These are phyloP conservation scores for Aureobasidium sp. DNA, from an alignment of 2,329 filamentous ascomycete species.

Conservation along the genomic window DNA sequence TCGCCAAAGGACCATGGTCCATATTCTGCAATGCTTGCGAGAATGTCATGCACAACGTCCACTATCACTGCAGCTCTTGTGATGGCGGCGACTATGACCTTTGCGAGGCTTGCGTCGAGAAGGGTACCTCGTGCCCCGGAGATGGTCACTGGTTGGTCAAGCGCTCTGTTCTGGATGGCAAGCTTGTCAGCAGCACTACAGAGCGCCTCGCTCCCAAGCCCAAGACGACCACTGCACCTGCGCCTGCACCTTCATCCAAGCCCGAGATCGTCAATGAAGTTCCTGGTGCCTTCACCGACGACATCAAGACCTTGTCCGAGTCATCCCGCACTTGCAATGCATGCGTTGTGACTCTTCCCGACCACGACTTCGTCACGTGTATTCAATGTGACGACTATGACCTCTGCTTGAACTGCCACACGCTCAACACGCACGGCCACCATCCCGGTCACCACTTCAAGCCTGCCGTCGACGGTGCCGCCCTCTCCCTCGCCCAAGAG, in stretches of 20 bases:
- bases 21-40: constrained; percentile 95
- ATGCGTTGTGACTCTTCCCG: constrained; percentile 59
- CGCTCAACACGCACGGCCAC: constrained; percentile 73
- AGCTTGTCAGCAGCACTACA: constrained; percentile 77
- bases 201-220: constrained; percentile 67
- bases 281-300: constrained; percentile 39
- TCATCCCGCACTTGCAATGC: constrained; percentile 61
- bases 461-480: constrained; percentile 57
- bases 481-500: constrained; percentile 55
- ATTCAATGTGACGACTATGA: constrained; percentile 81
- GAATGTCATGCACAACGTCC: constrained; percentile 65
- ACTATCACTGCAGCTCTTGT: constrained; percentile 93
- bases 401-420: constrained; percentile 77
- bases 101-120: constrained; percentile 70
- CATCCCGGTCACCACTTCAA: constrained; percentile 80
- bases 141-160: constrained; percentile 91
- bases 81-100: constrained; percentile 92
- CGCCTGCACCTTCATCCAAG: constrained; percentile 17
- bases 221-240: constrained; percentile 28
- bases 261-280: constrained; percentile 30
- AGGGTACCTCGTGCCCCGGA: constrained; percentile 69
- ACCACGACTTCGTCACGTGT: constrained; percentile 80
- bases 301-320: constrained; percentile 35
- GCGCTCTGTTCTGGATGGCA: constrained; percentile 70
- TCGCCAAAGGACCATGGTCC: constrained; percentile 51